Conservation (phyloP, 257 asterid species). For the Cinchona pubescens region DNA sequence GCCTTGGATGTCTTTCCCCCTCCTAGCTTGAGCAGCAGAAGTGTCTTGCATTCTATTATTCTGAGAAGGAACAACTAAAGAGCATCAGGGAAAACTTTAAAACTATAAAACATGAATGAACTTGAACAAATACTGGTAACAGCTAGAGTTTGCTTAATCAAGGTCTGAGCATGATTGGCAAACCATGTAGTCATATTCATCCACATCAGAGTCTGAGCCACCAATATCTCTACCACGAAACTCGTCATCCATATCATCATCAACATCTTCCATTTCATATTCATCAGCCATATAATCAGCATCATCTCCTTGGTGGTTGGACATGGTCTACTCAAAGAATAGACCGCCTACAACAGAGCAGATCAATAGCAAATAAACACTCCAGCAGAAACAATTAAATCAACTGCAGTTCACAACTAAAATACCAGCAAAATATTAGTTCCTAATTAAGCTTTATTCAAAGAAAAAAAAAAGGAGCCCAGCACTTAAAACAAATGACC, state of each 20-base stretch:
- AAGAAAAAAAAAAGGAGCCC: background rate
- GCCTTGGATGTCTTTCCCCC: constrained; percentile 91
- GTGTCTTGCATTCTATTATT: constrained; percentile 66
- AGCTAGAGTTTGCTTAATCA: background rate
- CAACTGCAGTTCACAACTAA: background rate
- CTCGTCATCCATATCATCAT: constrained; percentile 67
- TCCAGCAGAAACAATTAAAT: background rate
- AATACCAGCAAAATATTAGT: background rate
- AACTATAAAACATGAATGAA: background rate
- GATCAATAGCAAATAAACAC: background rate
- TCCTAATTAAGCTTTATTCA: background rate
- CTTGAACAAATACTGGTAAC: background rate
- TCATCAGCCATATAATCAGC: constrained; percentile 83
- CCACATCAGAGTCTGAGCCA: constrained; percentile 80
- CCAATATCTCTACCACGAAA: constrained; percentile 49
- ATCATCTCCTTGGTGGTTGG: constrained; percentile 50
- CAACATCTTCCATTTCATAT: constrained; percentile 76
- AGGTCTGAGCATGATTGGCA: constrained; percentile 20
- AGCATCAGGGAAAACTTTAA: background rate
- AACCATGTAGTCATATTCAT: constrained; percentile 72
- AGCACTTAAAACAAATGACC: background rate
- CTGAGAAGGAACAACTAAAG: constrained; percentile 32
- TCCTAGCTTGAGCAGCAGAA: constrained; percentile 85
- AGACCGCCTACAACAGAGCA: constrained; percentile 20
- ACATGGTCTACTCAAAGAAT: constrained; percentile 50